Conservation (phyloP, 2,329 filamentous ascomycete genomes). For the Talaromyces verruculosus region DNA sequence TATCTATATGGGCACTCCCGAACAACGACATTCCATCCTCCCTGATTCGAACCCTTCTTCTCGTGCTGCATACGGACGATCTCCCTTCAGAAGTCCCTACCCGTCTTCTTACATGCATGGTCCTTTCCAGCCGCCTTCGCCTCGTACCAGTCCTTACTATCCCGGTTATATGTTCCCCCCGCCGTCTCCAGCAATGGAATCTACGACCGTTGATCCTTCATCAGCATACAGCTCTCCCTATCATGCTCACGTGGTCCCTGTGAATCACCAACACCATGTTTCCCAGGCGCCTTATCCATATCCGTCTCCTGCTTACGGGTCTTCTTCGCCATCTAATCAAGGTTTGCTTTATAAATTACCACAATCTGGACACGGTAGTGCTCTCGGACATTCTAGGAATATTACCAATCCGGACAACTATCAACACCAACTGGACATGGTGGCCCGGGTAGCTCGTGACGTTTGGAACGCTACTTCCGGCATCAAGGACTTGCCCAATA, state of each 20-base stretch:
- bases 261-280: slow-evolving; percentile 26
- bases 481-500: slow-evolving; percentile 62
- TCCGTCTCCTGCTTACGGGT: slow-evolving; percentile 23
- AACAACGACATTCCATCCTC: slow-evolving; percentile 22
- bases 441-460: slow-evolving; percentile 58
- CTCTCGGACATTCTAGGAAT: not conserved
- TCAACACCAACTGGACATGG: slow-evolving; percentile 51
- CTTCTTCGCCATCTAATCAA: slow-evolving; percentile 23
- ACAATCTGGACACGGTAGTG: slow-evolving; percentile 4
- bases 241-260: slow-evolving; percentile 26
- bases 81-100: slow-evolving; percentile 35
- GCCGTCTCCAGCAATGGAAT: slow-evolving; percentile 26
- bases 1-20: slow-evolving; percentile 24
- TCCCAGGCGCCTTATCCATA: slow-evolving; percentile 24
- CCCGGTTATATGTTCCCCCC: slow-evolving; percentile 26
- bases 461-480: slow-evolving; percentile 63
- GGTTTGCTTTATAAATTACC: slow-evolving; percentile 8
- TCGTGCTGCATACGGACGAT: slow-evolving; percentile 34
- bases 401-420: slow-evolving; percentile 40
- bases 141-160: slow-evolving; percentile 27
- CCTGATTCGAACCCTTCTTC: slow-evolving; percentile 27
- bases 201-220: slow-evolving; percentile 24
- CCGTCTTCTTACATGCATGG: slow-evolving; percentile 27
- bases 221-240: slow-evolving; percentile 29
- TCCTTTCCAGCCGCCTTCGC: slow-evolving; percentile 35